Conservation (phyloP, 345 rosid genomes). For the Excoecaria cochinchinensis region DNA sequence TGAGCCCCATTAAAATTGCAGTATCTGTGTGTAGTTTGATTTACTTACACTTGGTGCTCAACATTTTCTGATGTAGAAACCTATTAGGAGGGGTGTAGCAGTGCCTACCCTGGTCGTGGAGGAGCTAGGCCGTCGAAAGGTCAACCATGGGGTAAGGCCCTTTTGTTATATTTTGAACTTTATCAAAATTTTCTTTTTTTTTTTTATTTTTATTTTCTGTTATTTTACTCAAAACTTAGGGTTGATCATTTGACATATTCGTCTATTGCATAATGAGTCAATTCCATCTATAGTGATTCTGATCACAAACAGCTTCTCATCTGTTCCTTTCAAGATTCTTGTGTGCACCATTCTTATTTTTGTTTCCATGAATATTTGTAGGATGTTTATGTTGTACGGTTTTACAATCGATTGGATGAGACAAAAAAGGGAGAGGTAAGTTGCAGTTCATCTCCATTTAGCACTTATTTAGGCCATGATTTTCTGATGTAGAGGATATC, state of each 20-base stretch:
- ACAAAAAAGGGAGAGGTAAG: conserved; percentile 90
- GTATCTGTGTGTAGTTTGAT: background rate
- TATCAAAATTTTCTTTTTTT: background rate
- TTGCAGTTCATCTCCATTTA: conserved; percentile 22
- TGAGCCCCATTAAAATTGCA: background rate
- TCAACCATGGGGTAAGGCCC: conserved; percentile 57
- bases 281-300: background rate
- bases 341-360: background rate
- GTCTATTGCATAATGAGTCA: background rate
- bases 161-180: background rate
- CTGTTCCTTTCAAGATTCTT: background rate
- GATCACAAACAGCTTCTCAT: background rate
- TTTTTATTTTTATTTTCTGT: conserved; percentile 4
- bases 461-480: background rate
- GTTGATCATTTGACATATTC: background rate
- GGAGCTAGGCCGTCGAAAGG: conserved; percentile 75
- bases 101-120: conserved; percentile 78
- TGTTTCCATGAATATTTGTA: conserved; percentile 30
- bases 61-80: conserved; percentile 46
- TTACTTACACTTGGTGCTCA: background rate
- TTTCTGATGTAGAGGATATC: background rate
- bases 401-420: conserved; percentile 78
- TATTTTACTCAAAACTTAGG: background rate
- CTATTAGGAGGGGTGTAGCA: conserved; percentile 78
- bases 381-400: conserved; percentile 76